Base-by-base conservation (phyloP, 208 protist species). In the Phytomonas sp. region DNA sequence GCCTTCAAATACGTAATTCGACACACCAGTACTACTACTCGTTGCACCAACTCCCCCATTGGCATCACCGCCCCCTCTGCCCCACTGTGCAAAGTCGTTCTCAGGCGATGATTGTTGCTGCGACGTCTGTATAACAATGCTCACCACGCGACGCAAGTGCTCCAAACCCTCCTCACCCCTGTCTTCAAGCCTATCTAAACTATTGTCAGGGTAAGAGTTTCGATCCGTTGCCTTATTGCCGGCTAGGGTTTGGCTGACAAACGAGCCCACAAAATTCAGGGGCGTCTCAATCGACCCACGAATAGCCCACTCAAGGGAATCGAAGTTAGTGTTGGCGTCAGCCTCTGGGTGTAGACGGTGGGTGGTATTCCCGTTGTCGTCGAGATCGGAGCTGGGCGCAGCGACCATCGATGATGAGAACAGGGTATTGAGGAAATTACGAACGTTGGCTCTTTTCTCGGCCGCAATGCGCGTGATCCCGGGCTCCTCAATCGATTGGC, bases 81-180 rank as follows among this genome's bases (percentile, higher is more conserved):
- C 23, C 46, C 46, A 26, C 8, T 26, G 46, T 6, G 46, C 20
- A 56, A 26, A 23, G 23, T 6, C 46, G 2, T 56, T 17, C 46
- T 56, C 46, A 7, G 46, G 23, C 46, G 46, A 56, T 23, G 20
- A 56, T 26, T 56, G 46, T 17, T 56, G 46, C 74, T 82, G 75
- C 36, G 69, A 74, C 11, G 69, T 62, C 67, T 81, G 76, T 72
- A 84, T 80, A 34, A 84, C 79, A 28, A 78, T 78, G 32, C 26
- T 63, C 28, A 84, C 67, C n/a, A 81, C 66, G 31, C 76, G 71
- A 51, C 76, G 76, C 68, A 80, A 46, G 53, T 78, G 61, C 66
- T 79, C 75, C 26, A 83, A 68, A 26, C 69, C 51, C 60, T 81
- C 74, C 62, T 76, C 70, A 62, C 72, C 75, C 61, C 80, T 76